Base-by-base conservation (phyloP, 1,284 basidiomycete genomes). In the Ceratobasidium sp. region DNA sequence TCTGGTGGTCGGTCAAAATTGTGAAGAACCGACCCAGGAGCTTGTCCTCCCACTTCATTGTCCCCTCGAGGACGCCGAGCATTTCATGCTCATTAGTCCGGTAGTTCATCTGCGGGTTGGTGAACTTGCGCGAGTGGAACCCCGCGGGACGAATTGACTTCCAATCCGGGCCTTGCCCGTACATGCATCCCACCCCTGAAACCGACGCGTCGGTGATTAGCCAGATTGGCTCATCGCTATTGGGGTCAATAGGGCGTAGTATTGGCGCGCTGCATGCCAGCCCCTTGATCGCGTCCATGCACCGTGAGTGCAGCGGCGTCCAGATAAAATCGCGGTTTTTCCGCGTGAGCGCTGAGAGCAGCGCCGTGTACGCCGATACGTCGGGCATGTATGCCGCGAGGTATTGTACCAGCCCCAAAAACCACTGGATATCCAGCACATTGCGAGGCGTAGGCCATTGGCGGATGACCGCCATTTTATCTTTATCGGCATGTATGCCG, bases 401-500 rank as follows among this genome's bases (percentile, higher is more conserved):
- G 74, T 84, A 85, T 26, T 84, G 78, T 0, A 85, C 79, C 0
- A 83, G 74, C 0, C 83, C 84, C 0, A 85, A 67, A 52, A 85
- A 85, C 9, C 77, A 69, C 54, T 83, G 82, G 0, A 86, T 77
- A 26, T 84, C 81, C 23, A 82, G 77, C 41, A 79, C 80, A 13
- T 76, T 78, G 0, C 77, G 55, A 0, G 83, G 84, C 0, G 69
- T 73, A 9, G 69, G 73, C 73, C 70, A 74, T 35, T 66, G 26
- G 21, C 38, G 30, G 23, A 76, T 73, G 21, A 47, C 41, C 7
- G 41, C 23, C 78, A 81, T 76, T 62, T 82, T 81, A 54, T 80
- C 77, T 0, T 58, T 13, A 35, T 80, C 77, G 0, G 79, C 78
- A 62, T 81, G 77, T 0, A 83, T 61, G 0, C 82, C 80, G 0